These are phyloP conservation scores for Pistacia vera DNA, from an alignment of 345 rosid species.

Conservation along the genomic window DNA sequence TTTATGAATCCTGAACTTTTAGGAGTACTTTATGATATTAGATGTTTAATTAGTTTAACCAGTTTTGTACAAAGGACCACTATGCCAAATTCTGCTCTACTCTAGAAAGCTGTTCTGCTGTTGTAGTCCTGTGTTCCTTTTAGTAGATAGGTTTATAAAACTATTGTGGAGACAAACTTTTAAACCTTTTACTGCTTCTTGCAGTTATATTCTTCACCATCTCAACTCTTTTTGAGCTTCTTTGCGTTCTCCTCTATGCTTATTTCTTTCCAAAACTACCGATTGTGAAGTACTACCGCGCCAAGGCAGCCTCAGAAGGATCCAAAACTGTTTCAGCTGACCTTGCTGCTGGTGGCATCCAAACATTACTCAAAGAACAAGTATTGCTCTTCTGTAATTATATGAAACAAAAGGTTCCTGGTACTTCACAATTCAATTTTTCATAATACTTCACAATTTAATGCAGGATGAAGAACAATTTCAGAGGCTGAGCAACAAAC, in stretches of 20 bases:
- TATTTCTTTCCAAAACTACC: constrained; percentile 67
- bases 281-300: constrained; percentile 72
- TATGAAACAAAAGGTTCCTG: background rate
- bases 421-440: background rate
- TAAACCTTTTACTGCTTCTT: background rate
- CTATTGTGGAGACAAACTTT: background rate
- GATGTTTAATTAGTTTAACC: background rate
- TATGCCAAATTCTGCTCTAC: background rate
- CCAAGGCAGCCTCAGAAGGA: constrained; percentile 89
- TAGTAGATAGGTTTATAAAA: background rate
- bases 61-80: background rate
- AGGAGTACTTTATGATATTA: background rate
- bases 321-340: constrained; percentile 79
- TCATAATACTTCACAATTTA: background rate
- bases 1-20: background rate
- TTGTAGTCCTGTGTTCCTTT: background rate
- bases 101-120: background rate
- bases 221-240: constrained; percentile 59
- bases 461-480: constrained; percentile 32
- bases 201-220: constrained; percentile 71
- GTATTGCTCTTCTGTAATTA: constrained; percentile 15
- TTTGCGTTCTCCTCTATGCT: constrained; percentile 67
- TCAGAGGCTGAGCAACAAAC: constrained; percentile 51
- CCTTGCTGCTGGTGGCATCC: constrained; percentile 81
- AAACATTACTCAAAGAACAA: constrained; percentile 22